Conservation (phyloP, 164 flowering plant species). For the Tinospora cordifolia region DNA sequence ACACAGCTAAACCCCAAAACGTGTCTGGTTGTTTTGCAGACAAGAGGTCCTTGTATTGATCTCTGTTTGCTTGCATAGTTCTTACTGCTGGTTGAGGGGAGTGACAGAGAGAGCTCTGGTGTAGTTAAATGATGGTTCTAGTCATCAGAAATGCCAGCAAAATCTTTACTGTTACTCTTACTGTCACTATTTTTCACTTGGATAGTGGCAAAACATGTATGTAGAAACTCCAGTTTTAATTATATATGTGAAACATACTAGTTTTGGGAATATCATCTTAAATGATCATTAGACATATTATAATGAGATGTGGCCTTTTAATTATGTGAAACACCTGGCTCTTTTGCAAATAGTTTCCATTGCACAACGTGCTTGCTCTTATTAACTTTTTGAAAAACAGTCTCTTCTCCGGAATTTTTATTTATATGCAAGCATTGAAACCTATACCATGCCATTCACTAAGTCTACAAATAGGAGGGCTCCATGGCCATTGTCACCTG, state of each 20-base stretch:
- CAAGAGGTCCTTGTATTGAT: background rate
- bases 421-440: too few relatives aligned
- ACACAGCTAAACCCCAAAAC: background rate
- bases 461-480: too few relatives aligned
- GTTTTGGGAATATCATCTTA: background rate
- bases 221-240: background rate
- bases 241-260: background rate
- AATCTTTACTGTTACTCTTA: background rate
- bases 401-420: too few relatives aligned
- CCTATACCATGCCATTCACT: too few relatives aligned
- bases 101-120: background rate
- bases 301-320: too few relatives aligned
- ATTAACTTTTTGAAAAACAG: too few relatives aligned
- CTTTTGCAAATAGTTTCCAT: too few relatives aligned
- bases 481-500: too few relatives aligned
- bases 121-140: background rate
- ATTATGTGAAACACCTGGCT: too few relatives aligned
- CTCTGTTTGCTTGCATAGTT: background rate
- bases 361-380: too few relatives aligned
- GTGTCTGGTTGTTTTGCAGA: background rate
- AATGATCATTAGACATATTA: too few relatives aligned
- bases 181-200: background rate
- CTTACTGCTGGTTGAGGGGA: background rate
- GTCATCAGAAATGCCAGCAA: background rate
- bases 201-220: background rate